Percentiles rank a stretch among this genome's conserved stretches.
phyloP scores from a whole-genome alignment of 2,329 filamentous ascomycete genomes.

The Colletotrichum somersetense region DNA sequence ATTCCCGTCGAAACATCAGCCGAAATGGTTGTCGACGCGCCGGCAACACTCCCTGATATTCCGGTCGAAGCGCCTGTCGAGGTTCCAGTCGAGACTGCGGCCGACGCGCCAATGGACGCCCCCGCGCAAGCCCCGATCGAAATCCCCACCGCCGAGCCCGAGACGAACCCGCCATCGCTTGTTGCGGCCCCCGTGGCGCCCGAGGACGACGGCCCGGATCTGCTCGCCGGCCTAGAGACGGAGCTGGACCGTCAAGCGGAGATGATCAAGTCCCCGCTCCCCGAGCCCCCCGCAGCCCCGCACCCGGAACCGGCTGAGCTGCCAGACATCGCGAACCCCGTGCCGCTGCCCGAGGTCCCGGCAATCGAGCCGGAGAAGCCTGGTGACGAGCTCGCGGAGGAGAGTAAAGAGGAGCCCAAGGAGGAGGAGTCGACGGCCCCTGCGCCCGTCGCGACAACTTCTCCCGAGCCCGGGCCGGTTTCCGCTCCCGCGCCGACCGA shows the following conservation, averaged over 20 bases:
- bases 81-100: not conserved
- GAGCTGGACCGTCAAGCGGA: constrained; percentile 39
- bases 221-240: constrained; percentile 41
- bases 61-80: not conserved
- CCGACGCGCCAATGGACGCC: not conserved
- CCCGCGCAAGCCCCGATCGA: constrained; percentile 13
- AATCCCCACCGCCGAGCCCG: constrained; percentile 20
- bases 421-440: not conserved
- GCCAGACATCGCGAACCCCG: constrained; percentile 23
- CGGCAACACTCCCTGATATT: not conserved
- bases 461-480: not conserved
- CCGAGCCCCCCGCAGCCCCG: constrained; percentile 31
- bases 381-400: constrained; percentile 1
- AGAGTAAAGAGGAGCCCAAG: not conserved
- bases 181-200: constrained; percentile 11
- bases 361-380: constrained; percentile 23
- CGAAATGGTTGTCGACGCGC: not conserved
- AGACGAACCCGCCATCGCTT: not conserved
- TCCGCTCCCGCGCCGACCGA: not conserved
- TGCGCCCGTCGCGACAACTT: not conserved
- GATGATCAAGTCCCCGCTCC: constrained; percentile 28
- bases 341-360: constrained; percentile 30
- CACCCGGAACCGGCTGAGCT: constrained; percentile 31
- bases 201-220: constrained; percentile 39
- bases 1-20: not conserved